Percentiles rank a stretch among this genome's conserved stretches.
Conservation (phyloP, 148 eudicot genomes). For the Oxyria digyna region DNA sequence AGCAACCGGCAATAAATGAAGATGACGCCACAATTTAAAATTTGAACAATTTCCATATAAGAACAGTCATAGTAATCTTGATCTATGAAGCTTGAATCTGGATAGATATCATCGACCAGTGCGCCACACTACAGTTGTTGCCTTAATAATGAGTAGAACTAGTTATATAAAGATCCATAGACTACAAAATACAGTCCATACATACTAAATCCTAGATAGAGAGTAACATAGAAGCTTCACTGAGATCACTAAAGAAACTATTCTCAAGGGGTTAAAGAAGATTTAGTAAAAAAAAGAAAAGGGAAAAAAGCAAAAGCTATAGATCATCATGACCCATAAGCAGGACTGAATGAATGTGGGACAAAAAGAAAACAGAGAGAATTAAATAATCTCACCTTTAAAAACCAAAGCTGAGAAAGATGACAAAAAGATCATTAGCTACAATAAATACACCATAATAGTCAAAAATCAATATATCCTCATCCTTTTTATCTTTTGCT, state of each 20-base stretch:
- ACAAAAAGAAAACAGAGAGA: conserved; percentile 24
- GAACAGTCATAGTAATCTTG: neutral
- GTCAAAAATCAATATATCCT: neutral
- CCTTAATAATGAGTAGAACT: neutral
- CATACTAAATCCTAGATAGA: neutral
- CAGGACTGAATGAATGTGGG: conserved; percentile 6
- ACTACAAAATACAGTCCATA: neutral
- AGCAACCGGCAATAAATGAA: conserved; percentile 15
- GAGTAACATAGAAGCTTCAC: neutral
- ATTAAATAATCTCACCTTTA: conserved; percentile 20
- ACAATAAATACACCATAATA: neutral
- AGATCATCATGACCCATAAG: conserved; percentile 14
- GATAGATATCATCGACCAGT: neutral
- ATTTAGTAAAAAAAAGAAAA: neutral
- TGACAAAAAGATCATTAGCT: conserved; percentile 10
- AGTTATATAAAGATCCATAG: neutral
- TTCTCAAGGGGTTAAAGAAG: neutral
- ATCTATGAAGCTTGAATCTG: neutral
- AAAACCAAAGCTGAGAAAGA: conserved; percentile 18
- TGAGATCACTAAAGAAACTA: neutral
- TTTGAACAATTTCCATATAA: conserved; percentile 8
- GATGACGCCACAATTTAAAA: conserved; percentile 18
- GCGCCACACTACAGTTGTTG: neutral
- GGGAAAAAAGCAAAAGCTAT: conserved; percentile 25
- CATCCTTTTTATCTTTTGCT: neutral